Conservation (phyloP, 257 asterid species). For the Salvia miltiorrhiza region DNA sequence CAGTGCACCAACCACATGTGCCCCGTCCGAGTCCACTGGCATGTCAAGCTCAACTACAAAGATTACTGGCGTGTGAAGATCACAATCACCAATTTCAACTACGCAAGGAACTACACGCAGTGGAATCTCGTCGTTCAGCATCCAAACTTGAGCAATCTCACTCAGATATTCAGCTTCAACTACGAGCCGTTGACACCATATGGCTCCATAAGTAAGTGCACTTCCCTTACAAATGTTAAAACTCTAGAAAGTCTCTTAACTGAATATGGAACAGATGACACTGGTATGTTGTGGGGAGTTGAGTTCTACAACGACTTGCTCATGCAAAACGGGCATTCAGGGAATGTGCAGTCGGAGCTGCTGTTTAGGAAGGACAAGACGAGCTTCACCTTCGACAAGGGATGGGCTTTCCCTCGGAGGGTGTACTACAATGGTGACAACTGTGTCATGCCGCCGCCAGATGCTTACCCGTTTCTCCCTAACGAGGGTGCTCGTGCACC, state of each 20-base stretch:
- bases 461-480: not conserved
- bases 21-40: not conserved
- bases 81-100: not conserved
- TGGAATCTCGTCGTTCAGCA: not conserved
- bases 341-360: conserved; percentile 34
- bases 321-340: not conserved
- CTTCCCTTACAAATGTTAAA: too few relatives aligned
- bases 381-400: conserved; percentile 43
- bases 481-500: not conserved
- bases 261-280: not conserved
- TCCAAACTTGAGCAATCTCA: not conserved
- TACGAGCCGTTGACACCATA: not conserved
- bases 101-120: not conserved
- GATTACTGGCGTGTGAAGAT: not conserved
- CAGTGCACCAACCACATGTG: not conserved
- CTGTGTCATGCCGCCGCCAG: not conserved
- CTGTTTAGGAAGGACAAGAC: conserved; percentile 37
- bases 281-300: conserved; percentile 5
- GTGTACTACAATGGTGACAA: conserved; percentile 4
- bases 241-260: too few relatives aligned
- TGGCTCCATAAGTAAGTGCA: not conserved
- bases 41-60: not conserved
- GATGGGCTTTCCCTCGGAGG: conserved; percentile 60
- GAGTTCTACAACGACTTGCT: conserved; percentile 14
- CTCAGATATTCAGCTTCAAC: conserved; percentile 1